Evolutionary conservation across 495 filamentous ascomycete genomes (phyloP).

Genomic region (Aspergillus sparsus): DNA sequence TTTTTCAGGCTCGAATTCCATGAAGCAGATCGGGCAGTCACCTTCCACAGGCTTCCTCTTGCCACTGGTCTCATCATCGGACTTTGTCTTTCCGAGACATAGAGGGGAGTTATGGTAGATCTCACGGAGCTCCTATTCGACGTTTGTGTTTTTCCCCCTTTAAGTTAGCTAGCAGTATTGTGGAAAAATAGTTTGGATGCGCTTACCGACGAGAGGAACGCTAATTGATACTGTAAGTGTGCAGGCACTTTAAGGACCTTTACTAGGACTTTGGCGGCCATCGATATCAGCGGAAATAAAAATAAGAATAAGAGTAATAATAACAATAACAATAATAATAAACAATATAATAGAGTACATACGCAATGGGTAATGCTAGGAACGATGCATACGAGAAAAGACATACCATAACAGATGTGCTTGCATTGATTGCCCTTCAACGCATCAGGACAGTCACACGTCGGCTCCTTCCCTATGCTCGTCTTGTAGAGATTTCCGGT

Average conservation of each 20-base stretch:
- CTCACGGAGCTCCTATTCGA: constrained; percentile 58
- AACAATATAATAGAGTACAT: too few relatives aligned
- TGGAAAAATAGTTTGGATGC: neutral
- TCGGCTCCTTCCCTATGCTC: constrained; percentile 54
- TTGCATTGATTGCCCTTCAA: constrained; percentile 73
- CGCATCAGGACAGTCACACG: constrained; percentile 68
- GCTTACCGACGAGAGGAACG: constrained; percentile 59
- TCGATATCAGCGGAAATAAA: constrained; percentile 20
- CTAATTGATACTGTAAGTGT: constrained; percentile 72
- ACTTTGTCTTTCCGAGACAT: constrained; percentile 22
- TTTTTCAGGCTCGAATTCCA: constrained; percentile 57
- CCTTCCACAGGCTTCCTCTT: constrained; percentile 67
- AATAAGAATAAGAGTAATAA: constrained; percentile 13
- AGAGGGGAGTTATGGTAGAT: constrained; percentile 42
- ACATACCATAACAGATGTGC: constrained; percentile 64
- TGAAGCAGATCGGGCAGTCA: constrained; percentile 81
- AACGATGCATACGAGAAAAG: neutral
- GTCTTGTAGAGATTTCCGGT: constrained; percentile 76
- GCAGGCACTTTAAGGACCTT: constrained; percentile 64
- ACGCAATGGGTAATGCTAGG: constrained; percentile 1
- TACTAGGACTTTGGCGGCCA: constrained; percentile 54
- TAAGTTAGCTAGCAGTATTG: neutral
- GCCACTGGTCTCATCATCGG: constrained; percentile 34
- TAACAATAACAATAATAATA: constrained; percentile 5
- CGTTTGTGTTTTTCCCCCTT: neutral